Base-by-base conservation (phyloP, 768 basidiomycete species). In the Phanerochaete carnosa region DNA sequence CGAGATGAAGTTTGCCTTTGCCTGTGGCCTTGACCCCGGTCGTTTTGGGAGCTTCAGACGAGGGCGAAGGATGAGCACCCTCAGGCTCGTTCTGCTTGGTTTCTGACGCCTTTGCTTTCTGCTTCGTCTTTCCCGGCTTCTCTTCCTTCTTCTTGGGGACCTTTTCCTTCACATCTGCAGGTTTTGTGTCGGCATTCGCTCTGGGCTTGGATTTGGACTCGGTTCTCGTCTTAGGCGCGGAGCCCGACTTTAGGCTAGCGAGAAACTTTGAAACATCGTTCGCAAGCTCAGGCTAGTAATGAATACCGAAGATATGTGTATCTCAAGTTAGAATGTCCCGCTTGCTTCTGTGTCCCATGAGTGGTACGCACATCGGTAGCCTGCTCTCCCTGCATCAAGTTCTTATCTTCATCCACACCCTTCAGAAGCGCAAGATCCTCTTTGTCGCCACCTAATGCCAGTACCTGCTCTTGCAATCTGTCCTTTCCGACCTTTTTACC, bases 221-320 rank as follows among this genome's bases (percentile, higher is more conserved):
- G 45, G 39, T 60, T 19, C 63, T 62, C 33, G 57, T 35, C 35
- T 43, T 53, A n/a, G 57, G 32, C 28, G 54, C 58, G 23, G 58
- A 64, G 30, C 64, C 66, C 25, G 75, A 65, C 49, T 77, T 75
- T n/a, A 79, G 68, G 9, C 68, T 75, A 58, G 79, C 77, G 51
- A 82, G 68, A 65, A 80, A 81, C 63, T 77, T 78, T 32, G 76
- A 78, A 55, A 80, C 75, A 68, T 81, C 83, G 56, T 76, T 76
- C 25, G 76, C 66, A 16, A 83, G 74, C 16, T 65, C 61, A 58
- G 77, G 74, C 83, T 81, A 60, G 1, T 7, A 49, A 50, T 58
- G 59, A 45, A 16, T 47, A 12, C 46, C 25, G 8, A 52, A 5
- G 7, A 19, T 33, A 23, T 49, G 51, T n/a, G 26, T 7, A 16